These are phyloP conservation scores for Tylopilus plumbeoviolaceoides DNA, from an alignment of 768 basidiomycete species.

Conservation along the genomic window DNA sequence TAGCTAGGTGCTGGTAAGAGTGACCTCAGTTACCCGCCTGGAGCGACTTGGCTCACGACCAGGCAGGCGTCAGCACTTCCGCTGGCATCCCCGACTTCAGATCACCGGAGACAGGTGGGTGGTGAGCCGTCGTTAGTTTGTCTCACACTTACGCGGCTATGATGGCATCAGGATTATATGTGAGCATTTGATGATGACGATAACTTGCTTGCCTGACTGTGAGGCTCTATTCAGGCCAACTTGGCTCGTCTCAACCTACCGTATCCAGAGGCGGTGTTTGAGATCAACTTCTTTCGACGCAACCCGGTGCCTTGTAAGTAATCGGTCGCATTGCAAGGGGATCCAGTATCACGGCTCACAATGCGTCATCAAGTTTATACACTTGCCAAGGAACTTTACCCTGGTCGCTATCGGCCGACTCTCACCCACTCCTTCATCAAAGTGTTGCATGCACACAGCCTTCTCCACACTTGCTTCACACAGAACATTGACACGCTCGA, in stretches of 20 bases:
- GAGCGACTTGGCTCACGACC: conserved; percentile 1
- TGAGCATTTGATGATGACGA: conserved; percentile 11
- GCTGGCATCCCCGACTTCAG: conserved; percentile 88
- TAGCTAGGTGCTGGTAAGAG: conserved; percentile 67
- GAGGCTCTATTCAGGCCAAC: conserved; percentile 51
- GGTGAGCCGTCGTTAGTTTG: neutral
- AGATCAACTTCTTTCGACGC: conserved; percentile 77
- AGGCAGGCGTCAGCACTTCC: conserved; percentile 60
- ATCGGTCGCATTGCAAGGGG: neutral
- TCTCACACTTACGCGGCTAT: neutral
- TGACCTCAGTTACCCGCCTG: neutral
- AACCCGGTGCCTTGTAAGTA: conserved; percentile 77
- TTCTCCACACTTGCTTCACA: conserved; percentile 78
- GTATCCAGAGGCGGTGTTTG: conserved; percentile 95
- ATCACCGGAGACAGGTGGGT: conserved; percentile 74
- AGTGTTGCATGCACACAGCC: conserved; percentile 63
- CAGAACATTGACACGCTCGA: conserved; percentile 96
- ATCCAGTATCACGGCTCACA: neutral
- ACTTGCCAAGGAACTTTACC: conserved; percentile 90
- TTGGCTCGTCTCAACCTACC: conserved; percentile 74
- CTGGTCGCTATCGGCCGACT: conserved; percentile 86
- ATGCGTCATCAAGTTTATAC: conserved; percentile 60
- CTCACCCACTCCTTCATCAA: conserved; percentile 86
- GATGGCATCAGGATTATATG: conserved; percentile 24
- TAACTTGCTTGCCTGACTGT: neutral